A percentile compares a stretch with the other conserved stretches of the same genome.
Conservation (phyloP, 73 alveolate species). For the Paramecium primaurelia region DNA sequence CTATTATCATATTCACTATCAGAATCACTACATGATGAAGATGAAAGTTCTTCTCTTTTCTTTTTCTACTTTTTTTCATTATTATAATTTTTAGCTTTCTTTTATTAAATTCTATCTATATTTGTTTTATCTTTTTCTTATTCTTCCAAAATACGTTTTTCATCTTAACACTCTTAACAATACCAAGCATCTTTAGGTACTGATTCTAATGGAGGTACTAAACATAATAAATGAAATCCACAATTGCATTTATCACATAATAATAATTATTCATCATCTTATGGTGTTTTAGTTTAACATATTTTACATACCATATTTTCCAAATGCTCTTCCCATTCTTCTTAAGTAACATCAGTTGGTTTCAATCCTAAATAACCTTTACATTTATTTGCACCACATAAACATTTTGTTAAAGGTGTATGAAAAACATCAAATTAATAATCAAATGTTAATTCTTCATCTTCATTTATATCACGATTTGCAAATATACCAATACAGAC, state of each 20-base stretch:
- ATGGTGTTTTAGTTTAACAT: slow-evolving; percentile 54
- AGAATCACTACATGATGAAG: slow-evolving; percentile 31
- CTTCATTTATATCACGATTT: slow-evolving; percentile 87
- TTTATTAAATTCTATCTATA: slow-evolving; percentile 1
- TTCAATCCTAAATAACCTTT: slow-evolving; percentile 94
- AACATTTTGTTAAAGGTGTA: slow-evolving; percentile 94
- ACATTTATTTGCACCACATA: slow-evolving; percentile 94
- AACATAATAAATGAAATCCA: slow-evolving; percentile 65
- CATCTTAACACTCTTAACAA: slow-evolving; percentile 57
- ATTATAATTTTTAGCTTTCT: neutral
- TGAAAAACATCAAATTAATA: slow-evolving; percentile 93
- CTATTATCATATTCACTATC: slow-evolving; percentile 40
- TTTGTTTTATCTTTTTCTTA: slow-evolving; percentile 45
- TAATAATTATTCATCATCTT: slow-evolving; percentile 61
- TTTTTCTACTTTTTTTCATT: slow-evolving; percentile 16
- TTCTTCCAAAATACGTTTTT: slow-evolving; percentile 12
- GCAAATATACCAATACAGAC: slow-evolving; percentile 97
- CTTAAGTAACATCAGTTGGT: slow-evolving; percentile 63
- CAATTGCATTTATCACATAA: slow-evolving; percentile 68
- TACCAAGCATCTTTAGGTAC: slow-evolving; percentile 66
- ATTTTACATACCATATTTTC: slow-evolving; percentile 62
- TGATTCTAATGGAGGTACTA: slow-evolving; percentile 54
- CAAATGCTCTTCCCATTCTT: slow-evolving; percentile 65
- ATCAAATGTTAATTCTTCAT: slow-evolving; percentile 96
- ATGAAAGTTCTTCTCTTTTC: neutral